Evolutionary conservation across 2,329 filamentous ascomycete genomes (phyloP), one percentile per base, ranked within the genome.

Genomic region (Rhinocladiella similis): DNA sequence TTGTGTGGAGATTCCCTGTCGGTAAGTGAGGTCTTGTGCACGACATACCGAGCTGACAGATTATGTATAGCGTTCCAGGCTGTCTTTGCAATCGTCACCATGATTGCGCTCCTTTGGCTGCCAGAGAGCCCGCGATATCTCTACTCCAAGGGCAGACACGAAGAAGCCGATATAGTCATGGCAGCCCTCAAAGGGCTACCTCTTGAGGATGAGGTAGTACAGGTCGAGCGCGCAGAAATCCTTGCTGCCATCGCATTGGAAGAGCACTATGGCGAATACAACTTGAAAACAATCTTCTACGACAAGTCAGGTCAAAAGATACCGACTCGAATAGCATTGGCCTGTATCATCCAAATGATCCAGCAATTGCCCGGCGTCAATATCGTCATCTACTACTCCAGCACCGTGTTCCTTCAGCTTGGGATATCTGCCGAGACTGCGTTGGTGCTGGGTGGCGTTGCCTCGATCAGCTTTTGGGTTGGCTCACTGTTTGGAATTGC

Each of bases 71-170:
- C 77, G 0, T 70, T 81, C 20, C 78, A 82, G 39, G 74, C 80
- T 55, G 61, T 81, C 35, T 81, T 80, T 65, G 75, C 79, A 49
- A 60, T 77, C 41, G 70, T 78, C 20, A 66, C 79, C 3, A 77
- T 67, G 53, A 67, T 63, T 3, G 77, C 75, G 0, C 70, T 77
- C 0, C 75, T 75, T 1, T 78, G 74, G 73, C 69, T 80, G 0
- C 77, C 76, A 3, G 76, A 79, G 57, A 74, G 70, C 1, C 76
- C 76, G 10, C 53, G 61, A 56, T 80, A 76, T 77, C 72, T 80
- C 1, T 74, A 78, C 22, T 70, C 71, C 3, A 73, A 76, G 22
- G 75, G 69, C 1, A 69, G 70, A 9, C 61, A 72, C 50, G 72
- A 74, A 3, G 76, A 80, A 62, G 79, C 78, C 0, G 68, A 78